phyloP scores from a whole-genome alignment of 805 yeast genomes.

The Blastobotrys peoriensis region DNA sequence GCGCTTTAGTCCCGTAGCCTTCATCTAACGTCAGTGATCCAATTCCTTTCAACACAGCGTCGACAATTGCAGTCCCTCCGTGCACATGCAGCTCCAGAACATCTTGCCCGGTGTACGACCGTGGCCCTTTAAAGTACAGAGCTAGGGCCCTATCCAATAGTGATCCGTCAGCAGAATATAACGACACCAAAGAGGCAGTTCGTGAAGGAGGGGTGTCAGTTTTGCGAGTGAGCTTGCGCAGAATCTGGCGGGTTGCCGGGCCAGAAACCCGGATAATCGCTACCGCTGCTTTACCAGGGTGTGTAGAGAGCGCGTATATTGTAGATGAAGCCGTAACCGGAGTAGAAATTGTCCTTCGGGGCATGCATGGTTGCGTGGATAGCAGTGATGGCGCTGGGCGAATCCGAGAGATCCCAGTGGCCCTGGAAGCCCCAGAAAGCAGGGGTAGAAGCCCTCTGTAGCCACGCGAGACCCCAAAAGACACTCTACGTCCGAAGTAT shows the following conservation, averaged over 20 bases:
- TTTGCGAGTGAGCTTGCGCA: conserved; percentile 38
- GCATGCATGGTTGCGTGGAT: too few species aligned
- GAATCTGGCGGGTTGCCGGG: conserved; percentile 40
- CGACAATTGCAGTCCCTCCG: conserved; percentile 85
- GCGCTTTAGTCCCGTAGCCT: conserved; percentile 38
- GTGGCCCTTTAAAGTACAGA: conserved; percentile 63
- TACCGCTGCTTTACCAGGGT: conserved; percentile 74
- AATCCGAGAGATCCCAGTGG: too few species aligned
- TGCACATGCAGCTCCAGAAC: conserved; percentile 83
- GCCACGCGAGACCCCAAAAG: too few species aligned
- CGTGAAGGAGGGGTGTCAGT: conserved; percentile 41
- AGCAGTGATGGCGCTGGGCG: too few species aligned
- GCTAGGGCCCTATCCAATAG: conserved; percentile 75
- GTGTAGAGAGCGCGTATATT: conserved; percentile 85
- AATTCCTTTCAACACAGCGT: conserved; percentile 61
- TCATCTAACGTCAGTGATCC: conserved; percentile 29
- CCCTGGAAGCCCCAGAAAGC: too few species aligned
- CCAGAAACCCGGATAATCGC: conserved; percentile 85
- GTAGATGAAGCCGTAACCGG: too few species aligned
- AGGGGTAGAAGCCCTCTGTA: too few species aligned
- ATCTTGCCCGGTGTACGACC: conserved; percentile 91
- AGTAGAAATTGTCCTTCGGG: too few species aligned
- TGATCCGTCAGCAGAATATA: conserved; percentile 38
- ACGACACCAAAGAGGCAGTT: conserved; percentile 49
- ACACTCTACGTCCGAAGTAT: too few species aligned